These are phyloP conservation scores for Schizopora paradoxa DNA, from an alignment of 1,284 basidiomycete genomes.

Conservation along the genomic window DNA sequence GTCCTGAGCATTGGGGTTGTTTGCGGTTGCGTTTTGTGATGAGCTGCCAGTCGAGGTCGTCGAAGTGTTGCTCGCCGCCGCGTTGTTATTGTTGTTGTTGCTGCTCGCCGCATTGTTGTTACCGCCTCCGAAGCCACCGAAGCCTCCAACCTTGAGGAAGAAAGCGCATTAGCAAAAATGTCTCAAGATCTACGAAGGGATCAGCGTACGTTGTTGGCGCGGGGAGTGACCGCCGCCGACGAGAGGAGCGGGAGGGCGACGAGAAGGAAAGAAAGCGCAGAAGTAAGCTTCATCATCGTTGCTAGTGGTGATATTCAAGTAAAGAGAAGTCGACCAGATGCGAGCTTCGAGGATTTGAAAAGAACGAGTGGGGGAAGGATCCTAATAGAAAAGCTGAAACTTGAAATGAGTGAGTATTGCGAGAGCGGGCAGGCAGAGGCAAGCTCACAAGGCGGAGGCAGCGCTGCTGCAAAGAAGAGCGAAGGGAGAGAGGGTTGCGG, in stretches of 20 bases:
- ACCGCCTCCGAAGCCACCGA: slow-evolving; percentile 19
- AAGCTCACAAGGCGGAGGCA: slow-evolving; percentile 30
- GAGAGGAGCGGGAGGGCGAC: slow-evolving; percentile 37
- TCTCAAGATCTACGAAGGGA: too few relatives aligned
- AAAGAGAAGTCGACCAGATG: slow-evolving; percentile 26
- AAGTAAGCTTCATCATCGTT: slow-evolving; percentile 52
- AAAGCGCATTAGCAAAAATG: background rate
- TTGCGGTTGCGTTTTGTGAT: slow-evolving; percentile 17
- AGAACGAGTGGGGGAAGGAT: slow-evolving; percentile 34
- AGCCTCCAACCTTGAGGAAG: slow-evolving; percentile 17
- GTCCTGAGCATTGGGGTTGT: slow-evolving; percentile 12
- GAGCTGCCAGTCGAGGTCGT: slow-evolving; percentile 16
- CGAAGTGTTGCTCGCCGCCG: slow-evolving; percentile 18
- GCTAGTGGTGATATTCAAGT: slow-evolving; percentile 19
- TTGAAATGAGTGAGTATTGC: background rate
- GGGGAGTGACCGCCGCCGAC: slow-evolving; percentile 10
- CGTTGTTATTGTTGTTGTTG: slow-evolving; percentile 16
- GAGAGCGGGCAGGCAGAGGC: slow-evolving; percentile 7
- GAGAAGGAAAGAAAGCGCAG: slow-evolving; percentile 36
- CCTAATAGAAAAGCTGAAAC: slow-evolving; percentile 21
- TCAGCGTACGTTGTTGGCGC: background rate
- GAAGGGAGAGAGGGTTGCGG: slow-evolving; percentile 19
- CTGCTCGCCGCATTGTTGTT: slow-evolving; percentile 13
- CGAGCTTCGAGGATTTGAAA: slow-evolving; percentile 33
- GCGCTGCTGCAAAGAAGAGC: slow-evolving; percentile 33